A percentile compares a stretch with the other conserved stretches of the same genome.
Evolutionary conservation across 2,329 filamentous ascomycete species (phyloP).

Genomic region (Akanthomyces lecanii): DNA sequence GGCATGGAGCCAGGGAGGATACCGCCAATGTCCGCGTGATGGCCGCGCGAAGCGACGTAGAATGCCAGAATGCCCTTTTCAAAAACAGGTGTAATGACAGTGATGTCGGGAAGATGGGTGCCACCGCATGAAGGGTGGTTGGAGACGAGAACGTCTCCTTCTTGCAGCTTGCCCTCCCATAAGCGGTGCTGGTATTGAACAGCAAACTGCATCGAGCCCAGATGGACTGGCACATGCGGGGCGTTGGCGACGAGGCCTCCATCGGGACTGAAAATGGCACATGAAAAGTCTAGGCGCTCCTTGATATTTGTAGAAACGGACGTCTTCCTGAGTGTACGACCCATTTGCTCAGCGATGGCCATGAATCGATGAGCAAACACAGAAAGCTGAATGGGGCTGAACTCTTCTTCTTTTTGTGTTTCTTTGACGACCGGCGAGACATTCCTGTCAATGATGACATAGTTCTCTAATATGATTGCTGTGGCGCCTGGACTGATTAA

Average conservation of each 20-base stretch:
- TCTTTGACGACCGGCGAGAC: background rate
- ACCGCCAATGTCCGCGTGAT: slow-evolving; percentile 68
- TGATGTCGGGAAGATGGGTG: slow-evolving; percentile 37
- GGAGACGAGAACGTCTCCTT: slow-evolving; percentile 35
- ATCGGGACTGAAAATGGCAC: slow-evolving; percentile 70
- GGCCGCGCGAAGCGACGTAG: slow-evolving; percentile 63
- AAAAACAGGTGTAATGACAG: slow-evolving; percentile 34
- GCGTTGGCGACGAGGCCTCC: slow-evolving; percentile 72
- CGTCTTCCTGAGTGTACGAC: slow-evolving; percentile 72
- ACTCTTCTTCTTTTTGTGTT: slow-evolving; percentile 21
- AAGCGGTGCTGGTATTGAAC: slow-evolving; percentile 65
- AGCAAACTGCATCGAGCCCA: slow-evolving; percentile 77
- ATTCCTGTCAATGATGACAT: slow-evolving; percentile 32
- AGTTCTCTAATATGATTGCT: slow-evolving; percentile 32
- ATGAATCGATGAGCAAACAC: slow-evolving; percentile 80
- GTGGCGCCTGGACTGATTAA: slow-evolving; percentile 52
- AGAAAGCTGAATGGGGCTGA: slow-evolving; percentile 62
- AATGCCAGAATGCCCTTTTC: slow-evolving; percentile 39
- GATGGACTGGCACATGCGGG: slow-evolving; percentile 70
- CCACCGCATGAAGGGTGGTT: slow-evolving; percentile 34
- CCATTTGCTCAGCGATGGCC: slow-evolving; percentile 83
- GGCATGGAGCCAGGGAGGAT: slow-evolving; percentile 82
- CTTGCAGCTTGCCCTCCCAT: slow-evolving; percentile 48
- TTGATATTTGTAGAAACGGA: slow-evolving; percentile 76
- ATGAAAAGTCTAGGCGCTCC: slow-evolving; percentile 76